phyloP scores from a whole-genome alignment of 2,329 filamentous ascomycete genomes.

The Juglanconis juglandina region DNA sequence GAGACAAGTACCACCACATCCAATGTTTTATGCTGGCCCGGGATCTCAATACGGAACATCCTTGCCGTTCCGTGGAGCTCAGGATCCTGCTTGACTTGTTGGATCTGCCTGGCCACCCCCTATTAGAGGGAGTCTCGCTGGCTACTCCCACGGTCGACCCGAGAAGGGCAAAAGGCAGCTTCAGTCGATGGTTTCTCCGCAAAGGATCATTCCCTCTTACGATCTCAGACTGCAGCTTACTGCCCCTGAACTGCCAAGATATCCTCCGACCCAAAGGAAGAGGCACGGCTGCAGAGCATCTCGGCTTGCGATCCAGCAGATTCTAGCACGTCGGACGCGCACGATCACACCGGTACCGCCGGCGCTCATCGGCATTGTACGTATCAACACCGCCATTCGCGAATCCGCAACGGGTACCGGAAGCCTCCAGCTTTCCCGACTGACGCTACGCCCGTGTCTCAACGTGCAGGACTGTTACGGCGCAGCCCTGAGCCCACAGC shows the following conservation, averaged over 20 bases:
- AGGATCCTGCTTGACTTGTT: constrained; percentile 3
- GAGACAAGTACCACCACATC: constrained; percentile 16
- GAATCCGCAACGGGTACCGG: background rate
- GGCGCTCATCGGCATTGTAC: background rate
- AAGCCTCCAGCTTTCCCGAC: background rate
- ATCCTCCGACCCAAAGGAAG: background rate
- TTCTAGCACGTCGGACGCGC: background rate
- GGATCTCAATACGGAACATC: background rate
- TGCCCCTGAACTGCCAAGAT: background rate
- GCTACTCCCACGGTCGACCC: background rate
- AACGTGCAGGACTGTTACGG: background rate
- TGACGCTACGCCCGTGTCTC: background rate
- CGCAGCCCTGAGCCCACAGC: background rate
- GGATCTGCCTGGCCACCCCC: constrained; percentile 11
- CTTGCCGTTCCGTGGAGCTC: constrained; percentile 14
- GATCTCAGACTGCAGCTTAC: background rate
- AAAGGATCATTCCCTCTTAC: background rate
- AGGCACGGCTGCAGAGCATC: background rate
- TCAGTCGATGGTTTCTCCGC: background rate
- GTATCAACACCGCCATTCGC: background rate
- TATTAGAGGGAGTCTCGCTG: constrained; percentile 11
- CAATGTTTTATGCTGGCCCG: constrained; percentile 14
- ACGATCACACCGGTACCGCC: background rate
- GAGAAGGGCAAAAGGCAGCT: background rate
- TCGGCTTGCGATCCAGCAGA: background rate